Evolutionary conservation across 1,284 basidiomycete species (phyloP).

Genomic region (Irpex sp.): DNA sequence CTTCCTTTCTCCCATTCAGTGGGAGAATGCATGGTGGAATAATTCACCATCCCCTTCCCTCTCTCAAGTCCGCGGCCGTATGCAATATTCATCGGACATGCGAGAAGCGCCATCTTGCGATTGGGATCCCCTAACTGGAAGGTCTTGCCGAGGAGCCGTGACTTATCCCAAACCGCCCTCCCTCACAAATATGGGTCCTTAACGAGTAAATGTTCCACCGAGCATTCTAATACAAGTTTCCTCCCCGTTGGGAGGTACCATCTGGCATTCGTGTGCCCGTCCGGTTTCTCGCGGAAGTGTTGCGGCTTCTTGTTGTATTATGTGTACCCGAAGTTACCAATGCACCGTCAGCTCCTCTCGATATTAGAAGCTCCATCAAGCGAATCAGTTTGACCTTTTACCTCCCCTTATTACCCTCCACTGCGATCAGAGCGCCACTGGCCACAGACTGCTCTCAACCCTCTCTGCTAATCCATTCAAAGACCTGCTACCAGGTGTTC

Average conservation of each 20-base stretch:
- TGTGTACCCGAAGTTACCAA: constrained; percentile 10
- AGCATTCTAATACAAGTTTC: constrained; percentile 2
- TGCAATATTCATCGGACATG: background rate
- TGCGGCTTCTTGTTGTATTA: constrained; percentile 16
- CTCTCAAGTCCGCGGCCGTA: background rate
- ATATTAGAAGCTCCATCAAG: constrained; percentile 10
- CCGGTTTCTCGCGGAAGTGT: constrained; percentile 14
- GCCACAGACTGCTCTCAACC: background rate
- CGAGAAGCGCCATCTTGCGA: constrained; percentile 6
- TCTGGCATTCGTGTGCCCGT: constrained; percentile 4
- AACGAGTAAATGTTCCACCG: constrained; percentile 12
- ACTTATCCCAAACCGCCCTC: constrained; percentile 9
- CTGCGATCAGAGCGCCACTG: background rate
- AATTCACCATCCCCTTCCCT: background rate
- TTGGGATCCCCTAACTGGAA: constrained; percentile 10
- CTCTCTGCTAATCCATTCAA: background rate
- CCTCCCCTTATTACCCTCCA: constrained; percentile 2
- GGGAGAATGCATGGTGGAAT: background rate
- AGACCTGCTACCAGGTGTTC: background rate
- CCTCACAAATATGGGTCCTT: constrained; percentile 2
- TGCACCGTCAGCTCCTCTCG: background rate
- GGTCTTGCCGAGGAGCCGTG: constrained; percentile 14
- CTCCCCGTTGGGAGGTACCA: constrained; percentile 8
- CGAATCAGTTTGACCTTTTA: constrained; percentile 1
- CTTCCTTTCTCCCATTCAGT: background rate